A percentile compares a stretch with the other conserved stretches of the same genome.
Evolutionary conservation across 2,329 filamentous ascomycete genomes (phyloP).

Genomic region (Microsporum ferrugineum): DNA sequence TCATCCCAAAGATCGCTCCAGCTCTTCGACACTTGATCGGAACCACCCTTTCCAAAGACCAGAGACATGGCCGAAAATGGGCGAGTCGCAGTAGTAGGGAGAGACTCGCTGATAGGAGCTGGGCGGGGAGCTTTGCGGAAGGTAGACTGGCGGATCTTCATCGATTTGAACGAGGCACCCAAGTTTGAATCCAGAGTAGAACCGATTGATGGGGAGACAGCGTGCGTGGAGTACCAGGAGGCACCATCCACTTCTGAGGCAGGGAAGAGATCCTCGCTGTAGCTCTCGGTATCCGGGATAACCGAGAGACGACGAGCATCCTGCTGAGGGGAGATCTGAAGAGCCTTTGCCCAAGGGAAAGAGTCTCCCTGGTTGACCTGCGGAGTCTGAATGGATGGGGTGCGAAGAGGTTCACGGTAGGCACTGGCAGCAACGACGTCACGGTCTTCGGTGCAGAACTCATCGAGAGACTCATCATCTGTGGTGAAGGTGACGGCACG

Average conservation of each 20-base stretch:
- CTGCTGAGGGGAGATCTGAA: constrained; percentile 63
- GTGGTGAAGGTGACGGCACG: constrained; percentile 86
- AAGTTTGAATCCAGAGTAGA: constrained; percentile 77
- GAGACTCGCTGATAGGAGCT: constrained; percentile 66
- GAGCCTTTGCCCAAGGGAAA: constrained; percentile 89
- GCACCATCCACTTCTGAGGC: constrained; percentile 53
- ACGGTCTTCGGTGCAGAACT: constrained; percentile 78
- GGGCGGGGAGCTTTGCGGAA: constrained; percentile 44
- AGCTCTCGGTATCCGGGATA: constrained; percentile 68
- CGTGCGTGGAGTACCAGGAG: constrained; percentile 68
- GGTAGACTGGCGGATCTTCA: constrained; percentile 40
- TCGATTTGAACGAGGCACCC: constrained; percentile 67
- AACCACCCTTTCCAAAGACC: constrained; percentile 61
- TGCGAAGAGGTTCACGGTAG: constrained; percentile 89
- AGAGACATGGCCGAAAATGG: constrained; percentile 60
- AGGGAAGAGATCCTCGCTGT: constrained; percentile 75
- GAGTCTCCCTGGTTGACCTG: constrained; percentile 62
- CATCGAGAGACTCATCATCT: constrained; percentile 79
- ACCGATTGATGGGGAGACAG: constrained; percentile 67
- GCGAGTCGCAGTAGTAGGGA: constrained; percentile 51
- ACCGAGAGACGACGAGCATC: constrained; percentile 71
- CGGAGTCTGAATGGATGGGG: constrained; percentile 85
- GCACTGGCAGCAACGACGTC: constrained; percentile 65
- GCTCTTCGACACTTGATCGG: constrained; percentile 83
- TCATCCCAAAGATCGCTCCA: constrained; percentile 99